These are phyloP conservation scores for Fusarium tricinctum DNA, from an alignment of 2,329 filamentous ascomycete species.

Conservation along the genomic window DNA sequence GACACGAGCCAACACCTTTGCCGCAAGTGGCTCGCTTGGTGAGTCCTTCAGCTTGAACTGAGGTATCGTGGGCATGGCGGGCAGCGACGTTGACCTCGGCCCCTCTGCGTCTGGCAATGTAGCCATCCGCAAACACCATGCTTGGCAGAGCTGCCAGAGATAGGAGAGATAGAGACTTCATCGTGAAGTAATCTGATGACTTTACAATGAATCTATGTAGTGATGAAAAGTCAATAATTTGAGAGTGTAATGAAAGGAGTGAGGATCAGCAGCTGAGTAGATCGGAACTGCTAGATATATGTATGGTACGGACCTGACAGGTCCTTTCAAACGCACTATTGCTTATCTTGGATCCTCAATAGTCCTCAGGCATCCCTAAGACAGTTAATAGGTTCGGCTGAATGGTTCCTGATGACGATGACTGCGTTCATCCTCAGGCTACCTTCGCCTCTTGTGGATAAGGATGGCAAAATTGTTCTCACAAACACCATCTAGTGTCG, in stretches of 20 bases:
- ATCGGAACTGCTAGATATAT: constrained; percentile 14
- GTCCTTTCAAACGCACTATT: no score
- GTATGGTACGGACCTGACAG: background rate
- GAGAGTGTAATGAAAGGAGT: background rate
- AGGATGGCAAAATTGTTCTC: background rate
- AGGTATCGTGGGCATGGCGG: constrained; percentile 2
- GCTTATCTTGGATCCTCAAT: background rate
- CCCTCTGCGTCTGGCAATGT: constrained; percentile 17
- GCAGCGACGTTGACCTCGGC: constrained; percentile 23
- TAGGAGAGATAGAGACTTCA: constrained; percentile 15
- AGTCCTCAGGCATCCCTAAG: no score
- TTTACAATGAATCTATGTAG: background rate
- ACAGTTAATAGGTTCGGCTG: background rate
- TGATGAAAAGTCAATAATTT: background rate
- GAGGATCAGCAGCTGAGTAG: background rate
- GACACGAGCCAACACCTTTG: constrained; percentile 51
- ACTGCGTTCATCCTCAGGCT: background rate
- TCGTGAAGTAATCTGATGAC: background rate
- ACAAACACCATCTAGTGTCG: background rate
- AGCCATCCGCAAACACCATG: constrained; percentile 12
- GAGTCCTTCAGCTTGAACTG: background rate
- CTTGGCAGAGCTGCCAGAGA: constrained; percentile 1
- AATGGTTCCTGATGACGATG: constrained; percentile 5
- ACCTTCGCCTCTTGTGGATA: background rate
- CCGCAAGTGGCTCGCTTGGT: constrained; percentile 47